Base-by-base conservation (phyloP, 164 flowering plant species). In the Nymphaea colorata region DNA sequence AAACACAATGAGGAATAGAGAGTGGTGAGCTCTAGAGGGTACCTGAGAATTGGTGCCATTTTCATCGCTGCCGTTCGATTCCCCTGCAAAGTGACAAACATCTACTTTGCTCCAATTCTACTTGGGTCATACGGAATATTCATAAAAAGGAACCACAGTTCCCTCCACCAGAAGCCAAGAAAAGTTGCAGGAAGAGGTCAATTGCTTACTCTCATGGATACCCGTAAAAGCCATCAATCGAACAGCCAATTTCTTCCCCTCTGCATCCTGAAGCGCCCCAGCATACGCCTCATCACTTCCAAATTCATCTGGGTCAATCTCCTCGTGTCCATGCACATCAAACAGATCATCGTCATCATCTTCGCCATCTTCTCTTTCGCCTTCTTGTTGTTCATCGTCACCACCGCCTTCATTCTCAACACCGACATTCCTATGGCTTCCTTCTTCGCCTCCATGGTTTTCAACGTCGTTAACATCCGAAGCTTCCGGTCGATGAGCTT, bases 231-330 rank as follows among this genome's bases (percentile, higher is more conserved):
- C 73, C 81, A 78, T 76, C 73, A 78, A 61, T 4, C 62, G 75
- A 3, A 66, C 69, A 16, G 77, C 79, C 69, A 76, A 63, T 60
- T 75, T 78, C 41, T 72, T 62, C 69, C 75, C 81, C 61, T 78
- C 81, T 4, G 76, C 81, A 41, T 78, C 81, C 67, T 76, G 81
- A 18, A 78, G 75, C 5, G 93, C 91, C 76, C 93, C 82, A 2
- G 96, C 96, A 83, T 80, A 93, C 6, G 89, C 91, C 80, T 93
- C 96, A 42, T 93, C 97, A 73, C 83, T 85, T 4, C 83, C 72
- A 67, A 71, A 88, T 5, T 78, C 79, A 41, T 81, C 76, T 0
- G 87, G 84, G 66, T 90, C 89, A 63, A 79, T 59, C 67, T 81
- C 93, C 59, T 18, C 73, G 16, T 70, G 67, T 61, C 72, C 67